These are phyloP conservation scores for Arthrobotrys pseudoclavata DNA, from an alignment of 2,329 filamentous ascomycete species.

Conservation along the genomic window DNA sequence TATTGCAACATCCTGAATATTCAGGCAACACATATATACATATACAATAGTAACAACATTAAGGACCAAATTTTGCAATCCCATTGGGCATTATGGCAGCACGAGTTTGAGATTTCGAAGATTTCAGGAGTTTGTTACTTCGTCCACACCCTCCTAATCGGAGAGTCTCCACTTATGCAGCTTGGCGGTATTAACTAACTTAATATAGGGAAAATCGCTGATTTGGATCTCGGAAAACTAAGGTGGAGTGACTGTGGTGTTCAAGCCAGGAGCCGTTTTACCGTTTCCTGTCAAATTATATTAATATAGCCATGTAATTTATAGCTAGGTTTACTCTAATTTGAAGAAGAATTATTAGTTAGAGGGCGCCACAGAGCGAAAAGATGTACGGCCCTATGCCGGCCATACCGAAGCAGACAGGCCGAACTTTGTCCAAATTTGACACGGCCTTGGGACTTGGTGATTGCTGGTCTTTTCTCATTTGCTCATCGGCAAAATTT, in stretches of 20 bases:
- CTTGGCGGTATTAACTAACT: conserved; percentile 50
- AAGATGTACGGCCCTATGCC: conserved; percentile 9
- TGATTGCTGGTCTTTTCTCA: background rate
- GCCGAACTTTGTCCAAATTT: conserved; percentile 9
- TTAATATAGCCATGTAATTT: background rate
- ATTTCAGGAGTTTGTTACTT: conserved; percentile 24
- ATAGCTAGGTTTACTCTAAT: background rate
- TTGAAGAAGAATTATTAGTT: background rate
- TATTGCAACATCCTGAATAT: conserved; percentile 29
- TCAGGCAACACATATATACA: conserved; percentile 21
- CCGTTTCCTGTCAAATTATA: conserved; percentile 44
- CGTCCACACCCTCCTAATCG: conserved; percentile 16
- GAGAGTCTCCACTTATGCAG: conserved; percentile 39
- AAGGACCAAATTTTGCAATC: background rate
- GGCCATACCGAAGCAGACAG: background rate
- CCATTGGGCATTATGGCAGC: background rate
- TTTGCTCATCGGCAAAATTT: background rate
- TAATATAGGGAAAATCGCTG: conserved; percentile 23
- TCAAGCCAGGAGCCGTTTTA: conserved; percentile 38
- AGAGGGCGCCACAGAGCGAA: background rate
- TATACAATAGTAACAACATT: conserved; percentile 3
- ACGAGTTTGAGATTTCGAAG: conserved; percentile 6
- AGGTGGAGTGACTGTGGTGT: conserved; percentile 55
- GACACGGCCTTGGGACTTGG: background rate
- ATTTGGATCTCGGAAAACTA: conserved; percentile 50